Percentiles rank a stretch among this genome's conserved stretches.
Evolutionary conservation across 306 rosid genomes (phyloP).

Genomic region (Vicia sativa): DNA sequence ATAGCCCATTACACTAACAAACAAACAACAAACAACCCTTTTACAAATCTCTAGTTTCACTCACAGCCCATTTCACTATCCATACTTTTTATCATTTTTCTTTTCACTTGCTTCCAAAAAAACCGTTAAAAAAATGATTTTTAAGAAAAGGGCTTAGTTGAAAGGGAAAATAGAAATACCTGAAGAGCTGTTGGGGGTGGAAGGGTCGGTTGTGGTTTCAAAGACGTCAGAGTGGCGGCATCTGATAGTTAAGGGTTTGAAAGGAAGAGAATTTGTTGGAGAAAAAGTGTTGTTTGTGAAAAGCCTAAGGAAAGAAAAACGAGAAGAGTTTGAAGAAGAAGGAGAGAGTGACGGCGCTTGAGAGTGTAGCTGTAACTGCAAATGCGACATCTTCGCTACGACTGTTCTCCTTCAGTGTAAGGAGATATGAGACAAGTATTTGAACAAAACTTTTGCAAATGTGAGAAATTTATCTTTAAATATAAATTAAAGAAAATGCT

Average conservation of each 20-base stretch:
- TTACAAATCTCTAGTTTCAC: conserved; percentile 1
- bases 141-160: neutral
- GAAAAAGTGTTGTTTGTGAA: conserved; percentile 31
- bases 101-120: neutral
- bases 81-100: neutral
- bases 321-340: conserved; percentile 22
- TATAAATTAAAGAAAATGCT: no score
- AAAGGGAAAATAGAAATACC: conserved; percentile 39
- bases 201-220: conserved; percentile 45
- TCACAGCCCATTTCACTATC: neutral
- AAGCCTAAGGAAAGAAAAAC: conserved; percentile 33
- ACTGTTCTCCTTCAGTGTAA: neutral
- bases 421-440: no score
- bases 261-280: conserved; percentile 30
- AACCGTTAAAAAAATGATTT: neutral
- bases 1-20: conserved; percentile 22
- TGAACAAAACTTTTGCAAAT: no score
- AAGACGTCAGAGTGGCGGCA: conserved; percentile 66
- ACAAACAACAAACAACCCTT: conserved; percentile 4
- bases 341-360: conserved; percentile 31
- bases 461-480: no score
- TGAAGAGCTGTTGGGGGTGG: conserved; percentile 31
- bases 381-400: conserved; percentile 41
- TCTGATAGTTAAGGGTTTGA: conserved; percentile 47
- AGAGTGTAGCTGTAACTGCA: conserved; percentile 44